Evolutionary conservation across 2,329 filamentous ascomycete genomes (phyloP).

Genomic region (Gaeumannomyces sp.): DNA sequence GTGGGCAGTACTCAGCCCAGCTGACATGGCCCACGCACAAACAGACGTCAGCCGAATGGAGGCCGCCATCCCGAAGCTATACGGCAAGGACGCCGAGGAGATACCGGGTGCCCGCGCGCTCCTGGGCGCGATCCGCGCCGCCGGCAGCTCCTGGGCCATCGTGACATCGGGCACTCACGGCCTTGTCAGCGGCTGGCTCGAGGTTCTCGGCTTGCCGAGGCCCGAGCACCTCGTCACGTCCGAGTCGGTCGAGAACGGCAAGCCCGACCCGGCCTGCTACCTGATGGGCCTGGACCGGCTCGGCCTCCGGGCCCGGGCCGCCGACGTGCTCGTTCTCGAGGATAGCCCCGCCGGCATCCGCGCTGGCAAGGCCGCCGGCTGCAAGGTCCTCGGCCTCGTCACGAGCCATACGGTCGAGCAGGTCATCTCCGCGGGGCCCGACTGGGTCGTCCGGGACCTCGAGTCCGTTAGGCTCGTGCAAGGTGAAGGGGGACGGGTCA

Average conservation of each 20-base stretch:
- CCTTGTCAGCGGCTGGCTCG: slow-evolving; percentile 67
- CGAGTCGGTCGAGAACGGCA: slow-evolving; percentile 68
- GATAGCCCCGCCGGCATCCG: slow-evolving; percentile 82
- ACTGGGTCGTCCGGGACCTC: slow-evolving; percentile 82
- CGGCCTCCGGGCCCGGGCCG: slow-evolving; percentile 39
- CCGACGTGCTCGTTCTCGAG: slow-evolving; percentile 69
- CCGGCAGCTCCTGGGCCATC: slow-evolving; percentile 73
- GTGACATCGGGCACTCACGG: slow-evolving; percentile 67
- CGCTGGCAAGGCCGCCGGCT: slow-evolving; percentile 80
- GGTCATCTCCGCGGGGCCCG: slow-evolving; percentile 68
- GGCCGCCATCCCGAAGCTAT: slow-evolving; percentile 66
- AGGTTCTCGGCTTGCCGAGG: slow-evolving; percentile 56
- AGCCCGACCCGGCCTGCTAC: slow-evolving; percentile 74
- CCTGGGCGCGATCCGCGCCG: slow-evolving; percentile 58
- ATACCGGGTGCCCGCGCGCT: slow-evolving; percentile 76
- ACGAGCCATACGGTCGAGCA: slow-evolving; percentile 75
- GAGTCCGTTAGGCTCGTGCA: slow-evolving; percentile 61
- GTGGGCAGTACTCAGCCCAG: not conserved
- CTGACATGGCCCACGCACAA: slow-evolving; percentile 28
- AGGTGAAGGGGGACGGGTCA: slow-evolving; percentile 47
- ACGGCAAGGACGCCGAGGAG: slow-evolving; percentile 73
- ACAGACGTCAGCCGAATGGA: slow-evolving; percentile 76
- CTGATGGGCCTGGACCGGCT: slow-evolving; percentile 59
- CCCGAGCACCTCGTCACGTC: slow-evolving; percentile 66
- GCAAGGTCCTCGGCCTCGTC: slow-evolving; percentile 74